Evolutionary conservation across 2,329 filamentous ascomycete species (phyloP).

Genomic region (Monilinia vaccinii-corymbosi): DNA sequence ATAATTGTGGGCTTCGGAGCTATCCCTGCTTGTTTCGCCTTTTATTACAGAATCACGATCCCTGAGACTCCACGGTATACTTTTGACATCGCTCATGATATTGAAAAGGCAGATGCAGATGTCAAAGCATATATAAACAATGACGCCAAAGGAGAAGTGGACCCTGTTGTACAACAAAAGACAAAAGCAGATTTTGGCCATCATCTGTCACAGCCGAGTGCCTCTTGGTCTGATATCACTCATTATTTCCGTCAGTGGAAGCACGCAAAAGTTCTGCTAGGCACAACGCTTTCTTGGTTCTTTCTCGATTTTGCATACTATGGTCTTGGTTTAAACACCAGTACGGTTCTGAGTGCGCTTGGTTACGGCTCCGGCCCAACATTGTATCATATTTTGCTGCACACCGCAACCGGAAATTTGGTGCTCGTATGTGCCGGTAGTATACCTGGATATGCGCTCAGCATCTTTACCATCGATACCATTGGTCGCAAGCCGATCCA

Average conservation of each 20-base stretch:
- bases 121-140: conserved; percentile 51
- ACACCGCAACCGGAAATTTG: conserved; percentile 67
- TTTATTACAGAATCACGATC: conserved; percentile 82
- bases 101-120: conserved; percentile 66
- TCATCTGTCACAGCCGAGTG: conserved; percentile 54
- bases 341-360: conserved; percentile 61
- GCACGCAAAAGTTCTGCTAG: conserved; percentile 62
- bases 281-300: conserved; percentile 76
- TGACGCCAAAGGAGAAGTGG: conserved; percentile 39
- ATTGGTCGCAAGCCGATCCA: conserved; percentile 72
- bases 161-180: conserved; percentile 40
- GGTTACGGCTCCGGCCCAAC: conserved; percentile 56
- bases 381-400: conserved; percentile 60
- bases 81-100: conserved; percentile 68
- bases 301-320: conserved; percentile 65
- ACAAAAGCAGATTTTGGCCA: conserved; percentile 44
- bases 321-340: conserved; percentile 66
- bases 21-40: conserved; percentile 64
- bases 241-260: conserved; percentile 60
- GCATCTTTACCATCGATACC: conserved; percentile 63
- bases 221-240: conserved; percentile 60
- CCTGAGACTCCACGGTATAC: conserved; percentile 79
- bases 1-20: conserved; percentile 73
- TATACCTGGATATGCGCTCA: conserved; percentile 73
- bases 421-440: conserved; percentile 70